phyloP scores from a whole-genome alignment of 306 rosid species.

The Adenanthera pavonina region DNA sequence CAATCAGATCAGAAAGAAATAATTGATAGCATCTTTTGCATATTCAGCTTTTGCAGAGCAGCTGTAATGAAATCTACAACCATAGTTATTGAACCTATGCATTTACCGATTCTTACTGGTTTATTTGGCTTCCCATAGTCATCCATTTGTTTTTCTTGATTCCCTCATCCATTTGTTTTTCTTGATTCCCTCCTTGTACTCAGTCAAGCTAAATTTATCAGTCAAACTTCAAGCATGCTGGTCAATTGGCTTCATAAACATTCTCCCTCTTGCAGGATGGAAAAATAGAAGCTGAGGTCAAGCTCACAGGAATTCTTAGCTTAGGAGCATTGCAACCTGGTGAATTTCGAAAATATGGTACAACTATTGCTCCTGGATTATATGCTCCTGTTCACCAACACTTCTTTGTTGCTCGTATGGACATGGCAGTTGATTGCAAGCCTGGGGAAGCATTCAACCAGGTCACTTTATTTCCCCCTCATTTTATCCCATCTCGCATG shows the following conservation, averaged over 20 bases:
- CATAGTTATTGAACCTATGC: conserved; percentile 19
- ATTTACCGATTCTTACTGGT: conserved; percentile 4
- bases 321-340: conserved; percentile 85
- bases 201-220: background rate
- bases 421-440: conserved; percentile 87
- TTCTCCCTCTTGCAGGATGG: conserved; percentile 62
- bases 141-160: conserved; percentile 9
- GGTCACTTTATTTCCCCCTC: conserved; percentile 42
- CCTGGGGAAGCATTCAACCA: conserved; percentile 88
- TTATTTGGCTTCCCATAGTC: conserved; percentile 13
- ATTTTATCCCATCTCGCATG: background rate
- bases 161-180: background rate
- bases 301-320: conserved; percentile 82
- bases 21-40: conserved; percentile 1
- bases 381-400: conserved; percentile 90
- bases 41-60: background rate
- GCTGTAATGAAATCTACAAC: background rate
- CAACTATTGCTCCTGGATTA: conserved; percentile 84
- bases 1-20: conserved; percentile 8
- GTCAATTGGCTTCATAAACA: background rate
- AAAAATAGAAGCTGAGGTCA: conserved; percentile 85
- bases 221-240: conserved; percentile 26
- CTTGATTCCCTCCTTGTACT: background rate
- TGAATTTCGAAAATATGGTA: conserved; percentile 82
- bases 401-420: conserved; percentile 86